phyloP scores from a whole-genome alignment of 805 yeast genomes.

The Yamadazyma scolyti region DNA sequence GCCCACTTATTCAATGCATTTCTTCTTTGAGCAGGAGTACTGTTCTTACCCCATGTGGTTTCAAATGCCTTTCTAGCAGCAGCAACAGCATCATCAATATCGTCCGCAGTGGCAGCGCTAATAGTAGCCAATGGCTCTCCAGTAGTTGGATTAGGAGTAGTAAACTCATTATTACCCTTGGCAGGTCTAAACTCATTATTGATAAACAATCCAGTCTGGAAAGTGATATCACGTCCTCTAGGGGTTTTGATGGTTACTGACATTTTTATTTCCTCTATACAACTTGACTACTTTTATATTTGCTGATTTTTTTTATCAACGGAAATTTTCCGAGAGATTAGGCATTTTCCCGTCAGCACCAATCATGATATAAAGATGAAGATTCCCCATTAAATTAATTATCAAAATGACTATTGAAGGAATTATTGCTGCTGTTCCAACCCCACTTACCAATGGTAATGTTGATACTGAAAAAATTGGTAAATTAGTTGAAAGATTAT shows the following conservation, averaged over 20 bases:
- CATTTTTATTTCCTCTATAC: too few relatives aligned
- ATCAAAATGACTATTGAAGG: conserved; percentile 11
- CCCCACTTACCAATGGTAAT: conserved; percentile 10
- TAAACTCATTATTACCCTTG: conserved; percentile 31
- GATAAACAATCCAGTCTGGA: conserved; percentile 42
- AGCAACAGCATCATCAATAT: conserved; percentile 51
- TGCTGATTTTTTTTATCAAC: too few relatives aligned
- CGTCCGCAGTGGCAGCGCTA: conserved; percentile 47
- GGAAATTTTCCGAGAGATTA: too few relatives aligned
- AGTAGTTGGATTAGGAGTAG: conserved; percentile 50
- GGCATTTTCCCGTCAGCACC: too few relatives aligned
- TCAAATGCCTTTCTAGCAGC: conserved; percentile 50
- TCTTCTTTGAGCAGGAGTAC: conserved; percentile 45
- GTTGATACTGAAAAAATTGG: conserved; percentile 8
- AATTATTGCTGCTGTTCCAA: conserved; percentile 13
- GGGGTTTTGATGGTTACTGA: conserved; percentile 9
- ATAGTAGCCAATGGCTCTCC: conserved; percentile 50
- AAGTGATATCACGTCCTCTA: conserved; percentile 7
- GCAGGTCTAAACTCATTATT: conserved; percentile 49
- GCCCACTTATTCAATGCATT: conserved; percentile 48
- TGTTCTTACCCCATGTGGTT: conserved; percentile 40
- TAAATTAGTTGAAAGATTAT: conserved; percentile 11
- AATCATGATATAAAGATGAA: too few relatives aligned
- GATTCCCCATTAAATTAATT: too few relatives aligned
- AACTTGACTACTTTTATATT: too few relatives aligned